phyloP scores from a whole-genome alignment of 345 rosid species.

The Rhodamnia argentea region DNA sequence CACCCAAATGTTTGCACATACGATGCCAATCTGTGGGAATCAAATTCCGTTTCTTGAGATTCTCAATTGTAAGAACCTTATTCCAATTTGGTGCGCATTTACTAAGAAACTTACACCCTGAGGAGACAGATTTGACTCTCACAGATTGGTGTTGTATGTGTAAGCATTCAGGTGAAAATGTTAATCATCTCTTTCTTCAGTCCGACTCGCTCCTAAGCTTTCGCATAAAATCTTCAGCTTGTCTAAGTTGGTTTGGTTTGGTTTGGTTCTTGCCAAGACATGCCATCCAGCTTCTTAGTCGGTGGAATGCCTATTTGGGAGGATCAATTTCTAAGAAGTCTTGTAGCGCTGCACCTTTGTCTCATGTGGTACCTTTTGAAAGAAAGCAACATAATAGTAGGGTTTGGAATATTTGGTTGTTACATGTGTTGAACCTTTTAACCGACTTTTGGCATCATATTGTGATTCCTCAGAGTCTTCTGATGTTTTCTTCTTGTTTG shows the following conservation, averaged over 20 bases:
- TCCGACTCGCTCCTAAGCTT: neutral
- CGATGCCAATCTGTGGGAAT: neutral
- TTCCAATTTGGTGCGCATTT: no score
- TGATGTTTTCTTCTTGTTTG: neutral
- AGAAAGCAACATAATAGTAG: neutral
- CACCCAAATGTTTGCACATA: neutral
- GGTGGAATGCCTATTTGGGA: neutral
- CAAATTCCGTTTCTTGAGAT: neutral
- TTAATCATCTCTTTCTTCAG: neutral
- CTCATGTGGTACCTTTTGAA: neutral
- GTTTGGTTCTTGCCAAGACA: neutral
- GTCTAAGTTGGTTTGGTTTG: neutral
- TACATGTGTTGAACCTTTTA: neutral
- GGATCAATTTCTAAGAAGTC: neutral
- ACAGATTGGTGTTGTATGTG: neutral
- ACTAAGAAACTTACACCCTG: neutral
- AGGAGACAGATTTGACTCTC: neutral
- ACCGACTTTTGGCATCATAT: neutral
- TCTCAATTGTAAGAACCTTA: neutral
- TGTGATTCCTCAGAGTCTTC: neutral
- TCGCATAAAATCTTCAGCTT: neutral
- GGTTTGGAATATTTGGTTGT: neutral
- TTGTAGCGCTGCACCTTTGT: neutral
- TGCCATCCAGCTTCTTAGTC: neutral
- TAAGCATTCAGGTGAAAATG: rapidly evolving